Percentiles rank a stretch among this genome's conserved stretches.
These are phyloP conservation scores for Trichoderma afroharzianum DNA, from an alignment of 2,329 filamentous ascomycete species.

Conservation along the genomic window DNA sequence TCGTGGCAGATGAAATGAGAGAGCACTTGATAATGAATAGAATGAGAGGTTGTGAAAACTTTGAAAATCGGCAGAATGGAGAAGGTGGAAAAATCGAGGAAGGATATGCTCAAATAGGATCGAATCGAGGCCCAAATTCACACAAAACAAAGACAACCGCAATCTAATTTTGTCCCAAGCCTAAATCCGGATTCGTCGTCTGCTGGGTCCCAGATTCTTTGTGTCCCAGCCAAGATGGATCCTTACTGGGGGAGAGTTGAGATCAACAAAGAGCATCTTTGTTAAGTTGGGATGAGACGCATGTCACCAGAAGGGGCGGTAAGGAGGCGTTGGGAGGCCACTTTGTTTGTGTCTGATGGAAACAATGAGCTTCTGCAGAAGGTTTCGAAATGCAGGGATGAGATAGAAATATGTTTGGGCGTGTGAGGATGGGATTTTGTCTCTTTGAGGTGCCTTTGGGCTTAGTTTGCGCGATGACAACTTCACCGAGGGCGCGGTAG, in stretches of 20 bases:
- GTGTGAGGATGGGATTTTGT: background rate
- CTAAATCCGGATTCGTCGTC: slow-evolving; percentile 1
- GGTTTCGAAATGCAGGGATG: background rate
- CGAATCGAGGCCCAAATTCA: background rate
- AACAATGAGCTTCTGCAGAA: background rate
- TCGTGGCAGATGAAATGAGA: background rate
- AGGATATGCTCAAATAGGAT: slow-evolving; percentile 11
- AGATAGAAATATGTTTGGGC: background rate
- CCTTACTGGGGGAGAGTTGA: slow-evolving; percentile 9
- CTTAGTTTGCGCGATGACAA: slow-evolving; percentile 26
- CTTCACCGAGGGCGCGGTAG: slow-evolving; percentile 12
- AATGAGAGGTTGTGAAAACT: background rate
- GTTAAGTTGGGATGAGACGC: slow-evolving; percentile 14
- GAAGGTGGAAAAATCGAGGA: background rate
- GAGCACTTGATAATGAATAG: background rate
- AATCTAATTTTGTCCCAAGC: background rate
- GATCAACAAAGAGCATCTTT: slow-evolving; percentile 29
- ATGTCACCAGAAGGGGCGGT: background rate
- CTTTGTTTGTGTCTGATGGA: background rate
- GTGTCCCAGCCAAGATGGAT: slow-evolving; percentile 12
- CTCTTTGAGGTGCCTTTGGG: background rate
- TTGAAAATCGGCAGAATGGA: background rate
- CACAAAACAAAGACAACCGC: background rate
- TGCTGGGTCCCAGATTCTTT: slow-evolving; percentile 10
- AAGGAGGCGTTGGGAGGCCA: background rate